These are phyloP conservation scores for Lenzites betulinus DNA, from an alignment of 768 basidiomycete species.

Conservation along the genomic window DNA sequence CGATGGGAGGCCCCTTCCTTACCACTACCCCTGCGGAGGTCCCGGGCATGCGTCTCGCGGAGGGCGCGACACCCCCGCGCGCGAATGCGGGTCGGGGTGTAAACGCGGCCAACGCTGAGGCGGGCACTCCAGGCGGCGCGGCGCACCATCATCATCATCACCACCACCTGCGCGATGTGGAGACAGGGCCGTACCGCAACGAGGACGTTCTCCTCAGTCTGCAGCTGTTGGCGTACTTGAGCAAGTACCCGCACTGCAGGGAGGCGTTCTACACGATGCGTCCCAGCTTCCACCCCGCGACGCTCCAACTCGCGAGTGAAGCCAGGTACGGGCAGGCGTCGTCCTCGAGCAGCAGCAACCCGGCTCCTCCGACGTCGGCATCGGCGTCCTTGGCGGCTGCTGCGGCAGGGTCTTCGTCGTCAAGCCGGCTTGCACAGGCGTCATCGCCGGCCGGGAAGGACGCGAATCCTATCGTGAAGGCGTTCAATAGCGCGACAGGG, in stretches of 20 bases:
- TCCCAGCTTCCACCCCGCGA: constrained; percentile 79
- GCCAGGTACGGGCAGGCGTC: constrained; percentile 6
- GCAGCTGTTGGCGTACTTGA: constrained; percentile 93
- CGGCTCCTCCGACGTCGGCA: not conserved
- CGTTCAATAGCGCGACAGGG: constrained; percentile 43
- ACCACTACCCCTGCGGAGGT: constrained; percentile 1
- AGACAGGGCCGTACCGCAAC: constrained; percentile 79
- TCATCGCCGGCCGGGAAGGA: constrained; percentile 33
- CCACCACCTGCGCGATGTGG: constrained; percentile 40
- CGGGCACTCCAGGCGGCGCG: not conserved
- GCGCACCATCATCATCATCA: constrained; percentile 34
- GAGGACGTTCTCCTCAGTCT: constrained; percentile 91
- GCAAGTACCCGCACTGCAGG: constrained; percentile 97
- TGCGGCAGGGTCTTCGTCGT: constrained; percentile 1
- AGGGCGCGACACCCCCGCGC: constrained; percentile 2
- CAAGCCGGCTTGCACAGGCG: constrained; percentile 5
- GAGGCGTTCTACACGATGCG: constrained; percentile 93
- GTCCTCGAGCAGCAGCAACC: constrained; percentile 10
- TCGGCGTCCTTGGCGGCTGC: not conserved
- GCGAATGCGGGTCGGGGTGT: constrained; percentile 19
- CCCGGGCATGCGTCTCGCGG: constrained; percentile 1
- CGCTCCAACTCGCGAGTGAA: constrained; percentile 34
- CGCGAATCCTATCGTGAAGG: constrained; percentile 46
- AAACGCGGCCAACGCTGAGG: constrained; percentile 15
- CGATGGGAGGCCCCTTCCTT: constrained; percentile 5